Percentiles rank a stretch among this genome's conserved stretches.
phyloP scores from a whole-genome alignment of 352 stramenopile species.

The Aphanomyces euteiches region DNA sequence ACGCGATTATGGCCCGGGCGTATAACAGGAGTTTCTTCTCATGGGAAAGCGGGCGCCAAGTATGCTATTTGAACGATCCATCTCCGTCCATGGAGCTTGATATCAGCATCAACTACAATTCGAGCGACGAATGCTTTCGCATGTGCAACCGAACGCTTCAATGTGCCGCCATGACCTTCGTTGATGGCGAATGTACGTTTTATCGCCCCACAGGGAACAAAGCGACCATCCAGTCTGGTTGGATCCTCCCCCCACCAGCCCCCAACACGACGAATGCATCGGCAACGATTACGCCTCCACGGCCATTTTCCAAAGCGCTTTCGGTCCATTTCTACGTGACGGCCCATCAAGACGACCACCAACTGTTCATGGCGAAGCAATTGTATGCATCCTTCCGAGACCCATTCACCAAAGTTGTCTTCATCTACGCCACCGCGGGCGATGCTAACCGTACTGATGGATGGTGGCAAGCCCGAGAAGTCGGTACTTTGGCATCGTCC shows the following conservation, averaged over 20 bases:
- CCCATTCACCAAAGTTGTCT: slow-evolving; percentile 21
- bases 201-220: background rate
- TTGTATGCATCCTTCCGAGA: background rate
- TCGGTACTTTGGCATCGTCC: slow-evolving; percentile 7
- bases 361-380: slow-evolving; percentile 23
- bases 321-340: slow-evolving; percentile 18
- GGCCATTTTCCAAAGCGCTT: background rate
- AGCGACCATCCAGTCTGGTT: background rate
- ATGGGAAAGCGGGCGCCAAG: background rate
- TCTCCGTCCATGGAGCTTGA: slow-evolving; percentile 4
- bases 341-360: slow-evolving; percentile 28
- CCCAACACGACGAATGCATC: background rate
- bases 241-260: background rate
- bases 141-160: slow-evolving; percentile 9
- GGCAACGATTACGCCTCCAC: background rate
- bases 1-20: background rate
- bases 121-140: slow-evolving; percentile 5
- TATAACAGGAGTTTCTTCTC: background rate
- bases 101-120: background rate
- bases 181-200: background rate
- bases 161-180: background rate
- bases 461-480: slow-evolving; percentile 26
- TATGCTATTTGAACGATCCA: background rate
- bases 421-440: slow-evolving; percentile 26
- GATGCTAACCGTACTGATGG: slow-evolving; percentile 17